These are phyloP conservation scores for Cyclanthera cordifolia DNA, from an alignment of 306 rosid genomes.

Conservation along the genomic window DNA sequence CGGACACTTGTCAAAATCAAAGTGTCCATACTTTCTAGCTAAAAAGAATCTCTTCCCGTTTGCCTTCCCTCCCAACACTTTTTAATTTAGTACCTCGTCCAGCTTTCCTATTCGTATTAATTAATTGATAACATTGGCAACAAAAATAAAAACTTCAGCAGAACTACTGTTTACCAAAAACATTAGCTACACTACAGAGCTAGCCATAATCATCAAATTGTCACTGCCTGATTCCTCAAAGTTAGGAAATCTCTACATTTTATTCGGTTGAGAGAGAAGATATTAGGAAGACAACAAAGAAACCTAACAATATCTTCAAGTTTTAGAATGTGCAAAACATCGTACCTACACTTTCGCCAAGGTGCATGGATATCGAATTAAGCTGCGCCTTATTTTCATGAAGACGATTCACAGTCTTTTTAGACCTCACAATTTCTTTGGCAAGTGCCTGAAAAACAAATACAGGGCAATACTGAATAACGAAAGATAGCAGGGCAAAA, in stretches of 20 bases:
- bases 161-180: not conserved
- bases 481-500: not conserved
- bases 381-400: conserved; percentile 85
- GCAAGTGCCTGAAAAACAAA: conserved; percentile 69
- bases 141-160: not conserved
- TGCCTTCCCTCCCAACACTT: not conserved
- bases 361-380: conserved; percentile 98
- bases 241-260: not conserved
- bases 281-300: not conserved
- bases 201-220: not conserved
- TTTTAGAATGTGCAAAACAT: not conserved
- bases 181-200: not conserved
- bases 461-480: not conserved
- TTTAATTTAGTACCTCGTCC: not conserved
- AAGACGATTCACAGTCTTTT: conserved; percentile 81
- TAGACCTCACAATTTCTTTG: conserved; percentile 76
- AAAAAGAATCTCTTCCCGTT: not conserved
- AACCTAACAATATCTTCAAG: not conserved
- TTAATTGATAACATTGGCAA: not conserved
- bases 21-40: no score
- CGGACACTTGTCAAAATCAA: no score
- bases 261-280: not conserved
- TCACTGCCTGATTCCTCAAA: not conserved
- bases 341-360: conserved; percentile 99
- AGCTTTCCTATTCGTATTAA: not conserved